A percentile compares a stretch with the other conserved stretches of the same genome.
These are phyloP conservation scores for Ilex paraguariensis DNA, from an alignment of 305 asterid genomes.

Conservation along the genomic window DNA sequence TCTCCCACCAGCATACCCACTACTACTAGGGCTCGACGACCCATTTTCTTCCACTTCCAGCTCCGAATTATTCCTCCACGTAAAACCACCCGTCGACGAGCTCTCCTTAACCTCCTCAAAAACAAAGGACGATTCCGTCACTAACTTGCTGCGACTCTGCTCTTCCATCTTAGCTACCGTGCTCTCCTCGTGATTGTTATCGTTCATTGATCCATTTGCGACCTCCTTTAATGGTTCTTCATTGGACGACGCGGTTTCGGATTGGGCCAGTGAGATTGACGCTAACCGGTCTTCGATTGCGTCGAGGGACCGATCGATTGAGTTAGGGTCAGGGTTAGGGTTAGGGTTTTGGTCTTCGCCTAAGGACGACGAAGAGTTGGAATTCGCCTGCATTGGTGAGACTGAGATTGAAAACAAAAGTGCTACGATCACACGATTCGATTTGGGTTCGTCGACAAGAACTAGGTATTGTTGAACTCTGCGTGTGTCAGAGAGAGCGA, in stretches of 20 bases:
- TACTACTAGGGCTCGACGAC: constrained; percentile 75
- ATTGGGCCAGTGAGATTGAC: constrained; percentile 64
- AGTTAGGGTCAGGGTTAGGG: constrained; percentile 24
- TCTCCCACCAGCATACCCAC: constrained; percentile 89
- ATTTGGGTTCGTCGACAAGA: too few relatives aligned
- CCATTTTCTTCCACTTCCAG: constrained; percentile 48
- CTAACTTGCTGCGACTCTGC: constrained; percentile 10
- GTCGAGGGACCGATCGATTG: constrained; percentile 85
- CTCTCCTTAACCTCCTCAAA: constrained; percentile 29
- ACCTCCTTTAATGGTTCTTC: constrained; percentile 24
- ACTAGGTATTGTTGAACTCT: too few relatives aligned
- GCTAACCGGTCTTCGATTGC: constrained; percentile 89
- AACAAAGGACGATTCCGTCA: constrained; percentile 25
- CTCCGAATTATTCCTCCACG: constrained; percentile 48
- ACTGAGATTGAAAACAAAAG: background rate
- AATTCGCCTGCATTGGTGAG: constrained; percentile 9
- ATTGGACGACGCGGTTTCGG: constrained; percentile 26
- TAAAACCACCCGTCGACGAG: constrained; percentile 16
- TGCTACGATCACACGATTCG: too few relatives aligned
- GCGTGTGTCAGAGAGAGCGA: too few relatives aligned
- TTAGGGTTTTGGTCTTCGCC: constrained; percentile 45
- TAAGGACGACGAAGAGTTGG: constrained; percentile 12
- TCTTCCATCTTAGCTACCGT: constrained; percentile 20
- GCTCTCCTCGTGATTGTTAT: constrained; percentile 5
- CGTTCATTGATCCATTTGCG: constrained; percentile 40